Conservation (phyloP, 129 eudicot genomes). For the Flaveria ramosissima region DNA sequence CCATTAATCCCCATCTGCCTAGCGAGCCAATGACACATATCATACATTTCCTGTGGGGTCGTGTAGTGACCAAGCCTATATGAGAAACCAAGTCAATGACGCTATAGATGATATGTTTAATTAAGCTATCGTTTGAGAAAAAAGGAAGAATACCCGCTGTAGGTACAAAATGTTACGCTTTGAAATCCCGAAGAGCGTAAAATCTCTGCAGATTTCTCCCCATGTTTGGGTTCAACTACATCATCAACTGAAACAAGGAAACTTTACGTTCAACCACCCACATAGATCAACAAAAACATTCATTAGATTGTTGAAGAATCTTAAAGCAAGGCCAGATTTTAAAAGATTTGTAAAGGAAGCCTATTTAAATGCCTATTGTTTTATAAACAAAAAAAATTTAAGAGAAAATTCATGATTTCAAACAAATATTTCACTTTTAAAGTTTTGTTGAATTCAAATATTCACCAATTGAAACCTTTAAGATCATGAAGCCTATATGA, state of each 20-base stretch:
- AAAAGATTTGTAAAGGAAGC: too few relatives aligned
- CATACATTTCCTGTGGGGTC: slow-evolving; percentile 63
- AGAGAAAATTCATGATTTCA: neutral
- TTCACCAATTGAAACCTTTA: neutral
- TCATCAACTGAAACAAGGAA: slow-evolving; percentile 72
- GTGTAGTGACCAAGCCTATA: slow-evolving; percentile 87
- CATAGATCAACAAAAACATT: slow-evolving; percentile 1
- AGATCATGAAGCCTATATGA: neutral
- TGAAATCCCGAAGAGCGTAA: slow-evolving; percentile 66
- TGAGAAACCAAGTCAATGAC: slow-evolving; percentile 6
- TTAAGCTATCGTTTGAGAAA: neutral
- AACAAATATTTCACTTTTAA: neutral
- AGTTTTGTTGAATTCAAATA: neutral
- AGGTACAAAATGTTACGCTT: slow-evolving; percentile 49
- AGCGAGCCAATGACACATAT: slow-evolving; percentile 68
- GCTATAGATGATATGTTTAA: neutral
- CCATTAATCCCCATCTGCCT: slow-evolving; percentile 50
- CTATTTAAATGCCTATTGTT: neutral
- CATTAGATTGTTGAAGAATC: neutral
- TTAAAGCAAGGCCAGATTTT: neutral
- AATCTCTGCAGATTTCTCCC: slow-evolving; percentile 60
- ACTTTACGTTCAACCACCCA: slow-evolving; percentile 8
- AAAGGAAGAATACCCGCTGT: slow-evolving; percentile 52
- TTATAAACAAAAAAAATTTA: neutral
- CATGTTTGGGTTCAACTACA: slow-evolving; percentile 63